Percentiles rank a stretch among this genome's conserved stretches.
Evolutionary conservation across 768 basidiomycete genomes (phyloP).

Genomic region (Suillus subalutaceus): DNA sequence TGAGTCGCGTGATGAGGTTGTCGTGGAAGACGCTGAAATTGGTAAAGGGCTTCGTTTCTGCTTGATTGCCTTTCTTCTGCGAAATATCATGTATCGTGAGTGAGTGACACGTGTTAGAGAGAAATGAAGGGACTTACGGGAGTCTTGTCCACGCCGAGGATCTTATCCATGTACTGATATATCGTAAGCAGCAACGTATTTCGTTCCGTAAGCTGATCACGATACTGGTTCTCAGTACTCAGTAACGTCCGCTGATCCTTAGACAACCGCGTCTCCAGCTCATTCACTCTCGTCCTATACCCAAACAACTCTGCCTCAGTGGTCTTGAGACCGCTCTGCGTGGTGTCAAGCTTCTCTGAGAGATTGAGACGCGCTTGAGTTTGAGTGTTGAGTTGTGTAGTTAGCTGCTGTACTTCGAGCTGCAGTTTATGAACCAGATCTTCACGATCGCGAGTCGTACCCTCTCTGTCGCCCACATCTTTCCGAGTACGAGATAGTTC

Average conservation of each 20-base stretch:
- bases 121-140: slow-evolving; percentile 51
- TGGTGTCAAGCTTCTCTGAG: slow-evolving; percentile 84
- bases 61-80: slow-evolving; percentile 75
- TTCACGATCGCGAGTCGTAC: slow-evolving; percentile 69
- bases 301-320: slow-evolving; percentile 69
- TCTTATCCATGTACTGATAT: slow-evolving; percentile 94
- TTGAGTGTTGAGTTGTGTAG: slow-evolving; percentile 77
- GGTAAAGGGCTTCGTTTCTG: slow-evolving; percentile 90
- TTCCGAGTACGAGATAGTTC: slow-evolving; percentile 72
- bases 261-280: slow-evolving; percentile 77
- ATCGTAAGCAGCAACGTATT: slow-evolving; percentile 91
- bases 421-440: slow-evolving; percentile 73
- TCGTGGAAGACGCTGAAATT: slow-evolving; percentile 95
- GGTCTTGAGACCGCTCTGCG: slow-evolving; percentile 60
- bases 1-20: slow-evolving; percentile 86
- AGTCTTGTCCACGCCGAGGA: slow-evolving; percentile 86
- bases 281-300: slow-evolving; percentile 63
- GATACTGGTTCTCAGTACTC: slow-evolving; percentile 75
- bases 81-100: neutral
- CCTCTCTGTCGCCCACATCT: slow-evolving; percentile 71
- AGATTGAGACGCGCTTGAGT: slow-evolving; percentile 86
- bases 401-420: slow-evolving; percentile 79
- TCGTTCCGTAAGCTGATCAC: slow-evolving; percentile 91
- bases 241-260: slow-evolving; percentile 81
- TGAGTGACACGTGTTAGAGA: neutral